Evolutionary conservation across 2,329 filamentous ascomycete species (phyloP).

Genomic region (Massarina eburnea): DNA sequence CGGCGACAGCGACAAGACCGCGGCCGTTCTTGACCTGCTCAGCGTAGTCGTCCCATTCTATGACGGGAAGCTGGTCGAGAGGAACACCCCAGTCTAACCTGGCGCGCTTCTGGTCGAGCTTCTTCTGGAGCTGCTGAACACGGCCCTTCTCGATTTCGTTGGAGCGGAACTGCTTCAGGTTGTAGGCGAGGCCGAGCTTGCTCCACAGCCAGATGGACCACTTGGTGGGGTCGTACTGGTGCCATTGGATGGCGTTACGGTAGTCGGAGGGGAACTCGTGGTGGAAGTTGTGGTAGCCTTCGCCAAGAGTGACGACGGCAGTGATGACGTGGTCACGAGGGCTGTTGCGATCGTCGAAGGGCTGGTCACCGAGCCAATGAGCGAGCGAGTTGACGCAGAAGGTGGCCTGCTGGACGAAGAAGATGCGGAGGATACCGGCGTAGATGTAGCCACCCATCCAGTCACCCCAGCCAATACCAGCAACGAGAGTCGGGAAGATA

Average conservation of each 20-base stretch:
- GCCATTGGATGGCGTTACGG: slow-evolving; percentile 47
- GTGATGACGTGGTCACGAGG: slow-evolving; percentile 48
- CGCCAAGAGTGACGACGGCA: slow-evolving; percentile 47
- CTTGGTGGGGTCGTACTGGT: slow-evolving; percentile 49
- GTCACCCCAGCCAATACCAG: slow-evolving; percentile 53
- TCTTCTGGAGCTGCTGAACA: slow-evolving; percentile 49
- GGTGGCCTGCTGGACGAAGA: slow-evolving; percentile 56
- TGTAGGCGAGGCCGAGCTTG: slow-evolving; percentile 47
- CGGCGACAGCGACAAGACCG: slow-evolving; percentile 44
- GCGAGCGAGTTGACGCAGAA: slow-evolving; percentile 59
- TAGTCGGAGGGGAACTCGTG: slow-evolving; percentile 50
- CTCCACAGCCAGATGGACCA: slow-evolving; percentile 49
- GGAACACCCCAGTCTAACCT: slow-evolving; percentile 48
- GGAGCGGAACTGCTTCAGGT: slow-evolving; percentile 49
- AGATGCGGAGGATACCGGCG: slow-evolving; percentile 55
- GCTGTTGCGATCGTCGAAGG: slow-evolving; percentile 49
- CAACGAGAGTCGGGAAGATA: slow-evolving; percentile 51
- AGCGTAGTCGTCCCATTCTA: slow-evolving; percentile 49
- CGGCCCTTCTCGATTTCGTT: slow-evolving; percentile 50
- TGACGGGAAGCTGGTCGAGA: slow-evolving; percentile 47
- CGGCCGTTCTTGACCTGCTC: slow-evolving; percentile 47
- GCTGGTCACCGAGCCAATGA: slow-evolving; percentile 54
- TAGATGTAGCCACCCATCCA: slow-evolving; percentile 55
- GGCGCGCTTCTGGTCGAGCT: slow-evolving; percentile 48
- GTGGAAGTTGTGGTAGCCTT: slow-evolving; percentile 51